Evolutionary conservation across 768 basidiomycete species (phyloP).

Genomic region (Psilocybe azurescens): DNA sequence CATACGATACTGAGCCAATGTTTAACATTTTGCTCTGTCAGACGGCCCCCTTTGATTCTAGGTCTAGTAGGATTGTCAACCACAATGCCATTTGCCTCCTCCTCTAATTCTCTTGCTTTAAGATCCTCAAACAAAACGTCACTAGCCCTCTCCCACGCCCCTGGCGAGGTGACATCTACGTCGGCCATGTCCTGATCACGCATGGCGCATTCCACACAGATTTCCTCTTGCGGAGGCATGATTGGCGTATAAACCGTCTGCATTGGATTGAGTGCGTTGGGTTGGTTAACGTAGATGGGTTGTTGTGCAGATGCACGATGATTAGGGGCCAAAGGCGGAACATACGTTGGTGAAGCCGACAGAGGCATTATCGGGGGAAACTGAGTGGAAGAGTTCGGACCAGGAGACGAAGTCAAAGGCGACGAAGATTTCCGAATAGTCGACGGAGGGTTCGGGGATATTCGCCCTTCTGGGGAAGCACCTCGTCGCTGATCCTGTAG

Average conservation of each 20-base stretch:
- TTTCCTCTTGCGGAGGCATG: conserved; percentile 72
- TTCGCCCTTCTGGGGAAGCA: conserved; percentile 24
- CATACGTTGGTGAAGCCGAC: conserved; percentile 62
- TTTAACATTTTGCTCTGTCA: conserved; percentile 81
- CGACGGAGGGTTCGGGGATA: conserved; percentile 40
- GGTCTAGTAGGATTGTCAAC: conserved; percentile 63
- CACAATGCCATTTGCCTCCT: conserved; percentile 56
- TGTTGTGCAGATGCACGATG: conserved; percentile 75
- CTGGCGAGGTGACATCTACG: conserved; percentile 84
- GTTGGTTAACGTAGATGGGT: conserved; percentile 75
- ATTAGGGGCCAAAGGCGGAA: conserved; percentile 68
- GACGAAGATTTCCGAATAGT: conserved; percentile 20
- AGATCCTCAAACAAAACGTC: conserved; percentile 85
- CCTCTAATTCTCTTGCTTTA: conserved; percentile 71
- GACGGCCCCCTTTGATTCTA: conserved; percentile 64
- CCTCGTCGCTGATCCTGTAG: conserved; percentile 22
- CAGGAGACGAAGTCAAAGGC: conserved; percentile 19
- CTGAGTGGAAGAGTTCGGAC: conserved; percentile 29
- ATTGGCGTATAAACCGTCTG: conserved; percentile 66
- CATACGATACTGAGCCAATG: conserved; percentile 81
- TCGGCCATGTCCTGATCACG: conserved; percentile 98
- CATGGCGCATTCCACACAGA: conserved; percentile 98
- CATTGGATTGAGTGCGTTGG: conserved; percentile 55
- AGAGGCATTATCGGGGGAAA: conserved; percentile 59
- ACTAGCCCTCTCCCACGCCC: conserved; percentile 91